Evolutionary conservation across 768 basidiomycete genomes (phyloP), one percentile per base, ranked within the genome.

Genomic region (Boletus rubropictus): DNA sequence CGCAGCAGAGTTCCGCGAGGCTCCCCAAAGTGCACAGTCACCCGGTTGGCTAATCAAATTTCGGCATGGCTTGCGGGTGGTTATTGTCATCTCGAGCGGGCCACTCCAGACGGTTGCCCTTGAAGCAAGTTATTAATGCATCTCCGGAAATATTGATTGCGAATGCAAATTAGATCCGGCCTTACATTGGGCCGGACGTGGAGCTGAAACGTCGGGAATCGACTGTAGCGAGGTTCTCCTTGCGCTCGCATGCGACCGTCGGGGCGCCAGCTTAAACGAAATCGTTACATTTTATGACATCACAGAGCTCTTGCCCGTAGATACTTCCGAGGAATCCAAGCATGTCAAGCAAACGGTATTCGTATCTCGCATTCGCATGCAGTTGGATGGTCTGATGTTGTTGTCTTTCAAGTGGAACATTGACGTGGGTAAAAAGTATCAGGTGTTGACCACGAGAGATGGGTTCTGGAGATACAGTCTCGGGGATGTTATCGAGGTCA

Each of bases 391-490:
- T 48, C 44, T 43, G 34, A 47, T 20, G 21, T 22, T 24, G 7
- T 22, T 18, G 7, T 4, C 24, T 41, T 37, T 24, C 18, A 24
- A 61, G 56, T 59, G 62, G 59, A 56, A 59, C 4, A 36, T 62
- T 14, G 38, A 55, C 21, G 28, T 44, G 2, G 52, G 55, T 15
- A 34, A n/a, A 28, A 56, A 47, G 28, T 57, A 55, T 20, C 55
- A 60, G 8, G 49, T 56, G 15, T 38, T 62, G 44, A 62, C 61
- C 2, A 62, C 55, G 39, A 60, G 57, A 42, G 58, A 62, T 31
- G 54, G 55, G 18, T 40, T 64, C 4, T 57, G 60, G 60, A 48
- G 62, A 28, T 53, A 58, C 28, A 54, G 55, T 41, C 45, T 60
- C 9, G 50, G 50, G 10, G 56, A 65, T 29, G 39, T 58, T n/a